Evolutionary conservation across 345 rosid genomes (phyloP), one percentile per base, ranked within the genome.

Genomic region (Salix caprea): DNA sequence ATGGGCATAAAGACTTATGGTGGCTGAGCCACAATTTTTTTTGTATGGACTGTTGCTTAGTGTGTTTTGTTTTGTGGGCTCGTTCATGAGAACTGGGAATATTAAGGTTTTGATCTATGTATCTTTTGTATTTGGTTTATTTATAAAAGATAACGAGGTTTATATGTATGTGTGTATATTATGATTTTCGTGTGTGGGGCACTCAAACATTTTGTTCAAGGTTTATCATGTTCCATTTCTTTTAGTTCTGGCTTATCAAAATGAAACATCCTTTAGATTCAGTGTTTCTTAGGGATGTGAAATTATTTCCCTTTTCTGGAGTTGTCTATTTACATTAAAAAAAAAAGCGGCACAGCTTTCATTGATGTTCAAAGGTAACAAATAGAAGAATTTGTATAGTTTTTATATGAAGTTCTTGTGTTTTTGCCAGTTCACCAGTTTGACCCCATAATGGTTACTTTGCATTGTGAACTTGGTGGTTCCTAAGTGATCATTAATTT

Each of bases 81-180:
- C n/a, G 21, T 9, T 71, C 54, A 15, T 71, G 73, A 44, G 8
- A 73, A 48, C 68, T 66, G 42, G 61, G 54, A 73, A 48, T 37
- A 64, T 71, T 74, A 52, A 50, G 72, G 72, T 56, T 52, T 52
- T 52, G 58, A 72, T 81, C 64, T 44, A 32, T 39, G 39, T 70
- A 52, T 52, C n/a, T 52, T 52, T 65, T 36, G 76, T 56, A 50
- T 48, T 19, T 72, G 28, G 52, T 42, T 42, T 11, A 12, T 42
- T 42, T 42, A 42, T 36, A 36, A 36, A 36, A 36, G 37, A 36
- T 36, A 36, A 36, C 5, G 5, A 36, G 37, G 37, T 36, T 36
- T 36, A 36, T 36, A 36, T 5, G 5, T 36, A 36, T 36, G 5
- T 36, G 1, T 36, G 37, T 5, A 36, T 36, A 36, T 69, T 13